Base-by-base conservation (phyloP, 257 asterid genomes). In the Thymus quinquecostatus region DNA sequence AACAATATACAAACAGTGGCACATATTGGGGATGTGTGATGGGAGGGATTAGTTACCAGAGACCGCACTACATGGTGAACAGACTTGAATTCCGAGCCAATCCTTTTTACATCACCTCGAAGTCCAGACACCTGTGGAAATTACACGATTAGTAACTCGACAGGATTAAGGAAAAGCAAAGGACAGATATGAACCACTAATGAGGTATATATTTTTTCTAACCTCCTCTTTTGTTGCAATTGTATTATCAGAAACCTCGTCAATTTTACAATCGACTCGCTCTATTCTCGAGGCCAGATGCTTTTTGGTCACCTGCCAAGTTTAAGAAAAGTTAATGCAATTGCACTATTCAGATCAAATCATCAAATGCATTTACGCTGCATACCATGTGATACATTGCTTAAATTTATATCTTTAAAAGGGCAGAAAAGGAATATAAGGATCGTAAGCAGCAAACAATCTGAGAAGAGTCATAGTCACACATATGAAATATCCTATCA, bases 211-310 rank as follows among this genome's bases (percentile, higher is more conserved):
- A 71, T 43, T 71, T 56, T 68, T 67, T 51, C 96, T 77, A 47
- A 90, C 98, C 95, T 90, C 91, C 5, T 78, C 95, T 66, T 75
- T 90, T 21, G 91, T 85, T 57, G 91, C 89, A 69, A 77, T 66
- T 58, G 89, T 73, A 78, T 79, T 78, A 41, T 85, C 91, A 36
- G 79, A 77, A 78, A 87, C 84, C 75, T 90, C 98, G 8, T 92
- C 96, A 67, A 92, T 68, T 79, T 92, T 95, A 73, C 84, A 68
- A 73, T 87, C 96, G 65, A 85, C 91, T 3, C 85, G 81, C 70
- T 90, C 91, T 68, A 95, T 86, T 67, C 84, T 83, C 54, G 92
- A 85, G 66, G 96, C 79, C 58, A 95, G 78, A 60, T 92, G 91
- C 72, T 70, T 84, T 75, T 79, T 90, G 12, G 96, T 82, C 67